phyloP scores from a whole-genome alignment of 140 eudicot genomes.

The Anethum foeniculum region DNA sequence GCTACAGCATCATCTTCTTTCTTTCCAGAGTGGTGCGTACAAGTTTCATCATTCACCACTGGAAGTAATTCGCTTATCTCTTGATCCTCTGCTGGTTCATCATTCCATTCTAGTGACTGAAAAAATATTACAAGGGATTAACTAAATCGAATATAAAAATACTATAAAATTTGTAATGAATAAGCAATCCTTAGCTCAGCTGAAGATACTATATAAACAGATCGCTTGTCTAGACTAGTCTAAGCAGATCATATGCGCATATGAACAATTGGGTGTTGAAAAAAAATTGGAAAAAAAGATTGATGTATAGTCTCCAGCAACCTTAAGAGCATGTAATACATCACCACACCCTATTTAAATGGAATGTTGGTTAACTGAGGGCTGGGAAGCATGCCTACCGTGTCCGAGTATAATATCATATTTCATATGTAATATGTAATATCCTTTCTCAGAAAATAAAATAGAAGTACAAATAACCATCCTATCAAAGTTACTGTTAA shows the following conservation, averaged over 20 bases:
- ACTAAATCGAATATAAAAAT: conserved; percentile 9
- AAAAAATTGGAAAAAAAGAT: background rate
- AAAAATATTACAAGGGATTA: conserved; percentile 5
- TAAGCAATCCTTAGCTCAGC: background rate
- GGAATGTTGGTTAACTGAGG: background rate
- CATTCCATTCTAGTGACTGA: conserved; percentile 82
- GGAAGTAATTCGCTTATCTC: conserved; percentile 40
- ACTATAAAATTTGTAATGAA: background rate
- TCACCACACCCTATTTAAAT: background rate
- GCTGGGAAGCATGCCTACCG: background rate
- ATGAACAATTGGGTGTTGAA: background rate
- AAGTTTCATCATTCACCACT: conserved; percentile 33
- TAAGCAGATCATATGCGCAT: background rate
- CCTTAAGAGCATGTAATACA: background rate
- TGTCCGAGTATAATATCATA: background rate
- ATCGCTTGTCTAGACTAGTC: background rate
- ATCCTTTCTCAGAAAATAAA: background rate
- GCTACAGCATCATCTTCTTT: conserved; percentile 48
- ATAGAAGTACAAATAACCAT: background rate
- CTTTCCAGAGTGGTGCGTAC: conserved; percentile 44
- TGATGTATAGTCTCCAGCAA: background rate
- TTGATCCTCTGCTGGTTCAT: conserved; percentile 72
- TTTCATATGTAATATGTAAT: background rate
- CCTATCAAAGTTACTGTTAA: background rate
- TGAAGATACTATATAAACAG: background rate